Evolutionary conservation across 441 rosid species (phyloP).

Genomic region (Eutrema salsugineum): DNA sequence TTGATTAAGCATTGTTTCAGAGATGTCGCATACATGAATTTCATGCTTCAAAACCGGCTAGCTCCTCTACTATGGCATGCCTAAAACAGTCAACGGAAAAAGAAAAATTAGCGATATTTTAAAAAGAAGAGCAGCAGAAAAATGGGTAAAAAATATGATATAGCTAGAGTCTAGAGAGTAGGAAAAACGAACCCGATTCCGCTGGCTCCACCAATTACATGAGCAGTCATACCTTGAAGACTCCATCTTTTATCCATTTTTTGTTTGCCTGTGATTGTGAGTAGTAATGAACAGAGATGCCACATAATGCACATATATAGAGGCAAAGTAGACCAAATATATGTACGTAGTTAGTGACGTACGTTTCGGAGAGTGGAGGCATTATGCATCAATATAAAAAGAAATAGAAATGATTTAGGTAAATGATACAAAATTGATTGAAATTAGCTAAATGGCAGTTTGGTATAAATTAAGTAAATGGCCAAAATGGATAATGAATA

Average conservation of each 20-base stretch:
- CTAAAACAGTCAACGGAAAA: slow-evolving; percentile 1
- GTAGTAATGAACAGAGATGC: not conserved
- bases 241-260: slow-evolving; percentile 24
- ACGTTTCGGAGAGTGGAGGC: not conserved
- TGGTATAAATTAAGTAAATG: no score
- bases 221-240: slow-evolving; percentile 30
- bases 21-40: slow-evolving; percentile 34
- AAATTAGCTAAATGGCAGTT: not conserved
- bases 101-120: not conserved
- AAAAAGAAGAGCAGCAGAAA: not conserved
- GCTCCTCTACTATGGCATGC: slow-evolving; percentile 39
- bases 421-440: not conserved
- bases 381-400: not conserved
- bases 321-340: not conserved
- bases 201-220: slow-evolving; percentile 28
- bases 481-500: no score
- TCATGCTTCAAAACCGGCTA: slow-evolving; percentile 22
- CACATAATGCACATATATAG: not conserved
- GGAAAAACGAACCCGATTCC: slow-evolving; percentile 24
- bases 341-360: not conserved
- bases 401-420: not conserved
- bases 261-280: not conserved
- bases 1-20: slow-evolving; percentile 18
- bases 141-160: not conserved
- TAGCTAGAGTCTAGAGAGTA: no score